Conservation (phyloP, 2,329 filamentous ascomycete species). For the Fusarium haematococcum region DNA sequence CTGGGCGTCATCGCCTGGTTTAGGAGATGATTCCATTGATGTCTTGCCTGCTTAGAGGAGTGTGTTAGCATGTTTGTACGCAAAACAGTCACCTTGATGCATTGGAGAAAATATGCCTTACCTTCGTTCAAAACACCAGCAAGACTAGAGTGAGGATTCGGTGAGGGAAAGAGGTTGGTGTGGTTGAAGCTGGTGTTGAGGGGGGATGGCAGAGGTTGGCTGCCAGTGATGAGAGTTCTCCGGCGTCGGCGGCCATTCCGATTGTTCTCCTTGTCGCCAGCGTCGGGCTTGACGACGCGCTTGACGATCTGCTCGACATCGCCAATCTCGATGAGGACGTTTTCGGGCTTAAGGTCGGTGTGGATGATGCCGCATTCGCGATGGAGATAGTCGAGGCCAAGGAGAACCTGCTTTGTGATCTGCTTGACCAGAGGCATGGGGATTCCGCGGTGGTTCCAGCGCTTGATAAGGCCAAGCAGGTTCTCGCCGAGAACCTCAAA, state of each 20-base stretch:
- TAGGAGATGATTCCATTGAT: conserved; percentile 61
- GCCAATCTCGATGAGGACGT: conserved; percentile 98
- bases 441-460: conserved; percentile 97
- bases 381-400: conserved; percentile 96
- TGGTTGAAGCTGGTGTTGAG: conserved; percentile 92
- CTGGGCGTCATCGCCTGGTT: conserved; percentile 72
- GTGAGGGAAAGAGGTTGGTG: conserved; percentile 74
- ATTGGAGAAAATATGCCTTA: conserved; percentile 54
- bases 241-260: conserved; percentile 90
- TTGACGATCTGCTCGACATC: conserved; percentile 99
- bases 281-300: conserved; percentile 89
- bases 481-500: conserved; percentile 98
- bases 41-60: conserved; percentile 46
- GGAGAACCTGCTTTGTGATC: conserved; percentile 96
- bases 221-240: conserved; percentile 95
- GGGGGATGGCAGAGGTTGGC: conserved; percentile 93
- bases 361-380: conserved; percentile 99
- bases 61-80: conserved; percentile 19
- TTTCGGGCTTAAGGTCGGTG: conserved; percentile 97
- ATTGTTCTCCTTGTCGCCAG: conserved; percentile 83
- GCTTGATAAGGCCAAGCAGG: conserved; percentile 92
- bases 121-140: conserved; percentile 87
- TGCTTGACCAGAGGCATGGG: conserved; percentile 97
- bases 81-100: neutral
- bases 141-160: conserved; percentile 78